Percentiles rank a stretch among this genome's conserved stretches.
These are phyloP conservation scores for Arthrinium phaeospermum DNA, from an alignment of 2,329 filamentous ascomycete genomes.

Conservation along the genomic window DNA sequence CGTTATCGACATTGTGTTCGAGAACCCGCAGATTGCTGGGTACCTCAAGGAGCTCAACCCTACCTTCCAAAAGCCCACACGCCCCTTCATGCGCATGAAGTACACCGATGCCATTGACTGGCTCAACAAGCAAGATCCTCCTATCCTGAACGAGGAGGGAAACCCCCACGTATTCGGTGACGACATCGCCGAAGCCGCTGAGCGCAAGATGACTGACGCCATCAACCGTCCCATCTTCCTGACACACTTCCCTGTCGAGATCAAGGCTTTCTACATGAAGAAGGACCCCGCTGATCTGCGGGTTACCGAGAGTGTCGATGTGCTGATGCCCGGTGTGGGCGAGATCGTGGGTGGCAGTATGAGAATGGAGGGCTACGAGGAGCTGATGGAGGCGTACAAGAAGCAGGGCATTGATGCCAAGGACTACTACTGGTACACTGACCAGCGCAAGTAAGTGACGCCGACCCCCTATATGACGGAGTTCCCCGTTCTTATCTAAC, in stretches of 20 bases:
- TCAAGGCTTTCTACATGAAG: conserved; percentile 99
- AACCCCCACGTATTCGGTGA: conserved; percentile 91
- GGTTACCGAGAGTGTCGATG: conserved; percentile 92
- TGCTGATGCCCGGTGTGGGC: conserved; percentile 87
- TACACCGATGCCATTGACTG: conserved; percentile 94
- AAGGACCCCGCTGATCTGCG: conserved; percentile 78
- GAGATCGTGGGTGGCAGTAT: conserved; percentile 97
- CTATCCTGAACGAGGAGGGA: conserved; percentile 90
- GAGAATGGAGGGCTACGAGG: conserved; percentile 92
- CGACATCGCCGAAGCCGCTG: conserved; percentile 96
- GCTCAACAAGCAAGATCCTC: conserved; percentile 80
- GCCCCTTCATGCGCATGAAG: conserved; percentile 93
- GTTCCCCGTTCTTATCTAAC: background rate
- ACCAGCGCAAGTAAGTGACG: conserved; percentile 83
- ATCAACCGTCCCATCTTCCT: conserved; percentile 96
- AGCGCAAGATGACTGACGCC: conserved; percentile 95
- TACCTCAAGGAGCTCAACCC: conserved; percentile 90
- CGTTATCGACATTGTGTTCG: conserved; percentile 79
- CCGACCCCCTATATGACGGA: conserved; percentile 20
- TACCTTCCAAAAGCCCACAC: conserved; percentile 78
- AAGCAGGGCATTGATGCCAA: conserved; percentile 83
- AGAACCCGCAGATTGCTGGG: conserved; percentile 73
- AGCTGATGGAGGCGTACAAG: conserved; percentile 87
- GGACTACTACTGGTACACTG: conserved; percentile 98
- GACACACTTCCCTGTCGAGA: conserved; percentile 95